Percentiles rank a stretch among this genome's conserved stretches.
Conservation (phyloP, 768 basidiomycete species). For the Lactarius sp. region DNA sequence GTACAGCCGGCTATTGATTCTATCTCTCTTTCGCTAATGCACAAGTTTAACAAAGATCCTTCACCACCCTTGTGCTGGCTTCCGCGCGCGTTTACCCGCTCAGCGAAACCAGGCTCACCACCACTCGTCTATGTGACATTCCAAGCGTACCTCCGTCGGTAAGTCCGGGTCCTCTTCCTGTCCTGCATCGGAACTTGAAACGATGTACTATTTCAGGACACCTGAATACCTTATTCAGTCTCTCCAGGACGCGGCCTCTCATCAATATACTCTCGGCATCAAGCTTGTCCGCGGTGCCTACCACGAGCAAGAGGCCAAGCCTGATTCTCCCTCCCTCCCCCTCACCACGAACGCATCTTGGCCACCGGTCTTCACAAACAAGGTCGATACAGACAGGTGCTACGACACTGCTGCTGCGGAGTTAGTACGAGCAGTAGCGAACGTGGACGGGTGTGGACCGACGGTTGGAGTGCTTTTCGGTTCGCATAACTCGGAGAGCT, state of each 20-base stretch:
- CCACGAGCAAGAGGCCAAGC: constrained; percentile 64
- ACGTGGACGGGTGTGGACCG: constrained; percentile 42
- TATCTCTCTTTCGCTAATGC: constrained; percentile 66
- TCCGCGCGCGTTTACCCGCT: neutral
- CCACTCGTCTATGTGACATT: constrained; percentile 82
- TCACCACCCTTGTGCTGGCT: constrained; percentile 20
- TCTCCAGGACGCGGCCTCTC: constrained; percentile 56
- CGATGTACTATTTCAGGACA: constrained; percentile 41
- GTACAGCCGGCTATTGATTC: constrained; percentile 80
- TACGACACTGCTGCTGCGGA: constrained; percentile 60
- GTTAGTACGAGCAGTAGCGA: constrained; percentile 49
- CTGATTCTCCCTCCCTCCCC: constrained; percentile 37
- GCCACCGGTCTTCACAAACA: constrained; percentile 64
- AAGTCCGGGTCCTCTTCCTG: constrained; percentile 10
- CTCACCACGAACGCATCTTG: constrained; percentile 46
- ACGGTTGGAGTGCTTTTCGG: constrained; percentile 72
- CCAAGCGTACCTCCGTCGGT: constrained; percentile 85
- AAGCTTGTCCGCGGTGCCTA: constrained; percentile 95
- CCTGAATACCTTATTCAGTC: constrained; percentile 62
- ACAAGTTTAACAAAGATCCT: constrained; percentile 58
- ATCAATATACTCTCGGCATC: constrained; percentile 74
- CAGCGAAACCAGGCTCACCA: neutral
- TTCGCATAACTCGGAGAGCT: constrained; percentile 79
- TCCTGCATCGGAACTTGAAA: constrained; percentile 2
- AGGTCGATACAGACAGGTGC: constrained; percentile 66